Percentiles rank a stretch among this genome's conserved stretches.
Evolutionary conservation across 352 stramenopile species (phyloP).

Genomic region (Phytophthora ohioensis): DNA sequence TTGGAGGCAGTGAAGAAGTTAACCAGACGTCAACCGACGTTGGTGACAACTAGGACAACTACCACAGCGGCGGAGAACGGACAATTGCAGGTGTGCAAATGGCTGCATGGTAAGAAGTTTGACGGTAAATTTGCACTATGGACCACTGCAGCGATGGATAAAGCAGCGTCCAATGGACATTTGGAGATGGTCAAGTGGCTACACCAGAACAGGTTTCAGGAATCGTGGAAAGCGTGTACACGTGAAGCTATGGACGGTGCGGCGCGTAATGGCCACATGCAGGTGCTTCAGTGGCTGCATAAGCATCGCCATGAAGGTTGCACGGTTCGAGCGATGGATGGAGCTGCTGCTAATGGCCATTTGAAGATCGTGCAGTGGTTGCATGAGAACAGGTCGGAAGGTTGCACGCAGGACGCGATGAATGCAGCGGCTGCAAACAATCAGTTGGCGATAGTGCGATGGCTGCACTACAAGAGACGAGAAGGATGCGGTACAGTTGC

Average conservation of each 20-base stretch:
- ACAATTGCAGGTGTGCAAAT: constrained; percentile 42
- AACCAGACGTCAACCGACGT: constrained; percentile 9
- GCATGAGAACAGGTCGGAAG: constrained; percentile 33
- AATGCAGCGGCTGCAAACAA: constrained; percentile 32
- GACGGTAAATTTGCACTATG: constrained; percentile 41
- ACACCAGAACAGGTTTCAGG: constrained; percentile 44
- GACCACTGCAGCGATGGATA: constrained; percentile 46
- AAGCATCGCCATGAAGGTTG: constrained; percentile 40
- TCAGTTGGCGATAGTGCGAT: constrained; percentile 29
- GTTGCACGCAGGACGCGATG: constrained; percentile 38
- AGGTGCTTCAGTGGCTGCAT: constrained; percentile 43
- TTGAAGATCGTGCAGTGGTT: constrained; percentile 45
- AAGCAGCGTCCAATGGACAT: constrained; percentile 37
- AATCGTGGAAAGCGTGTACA: constrained; percentile 44
- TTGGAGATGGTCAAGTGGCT: constrained; percentile 52
- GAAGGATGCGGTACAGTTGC: constrained; percentile 34
- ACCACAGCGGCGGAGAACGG: constrained; percentile 38
- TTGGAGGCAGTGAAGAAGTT: constrained; percentile 48
- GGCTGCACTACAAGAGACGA: constrained; percentile 35
- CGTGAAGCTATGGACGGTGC: constrained; percentile 43
- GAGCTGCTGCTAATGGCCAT: constrained; percentile 32
- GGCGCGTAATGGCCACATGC: constrained; percentile 35
- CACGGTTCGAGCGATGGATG: constrained; percentile 37
- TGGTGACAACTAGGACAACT: constrained; percentile 39
- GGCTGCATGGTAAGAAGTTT: constrained; percentile 42